Base-by-base conservation (phyloP, 2,329 filamentous ascomycete species). In the Neocucurbitaria cava region DNA sequence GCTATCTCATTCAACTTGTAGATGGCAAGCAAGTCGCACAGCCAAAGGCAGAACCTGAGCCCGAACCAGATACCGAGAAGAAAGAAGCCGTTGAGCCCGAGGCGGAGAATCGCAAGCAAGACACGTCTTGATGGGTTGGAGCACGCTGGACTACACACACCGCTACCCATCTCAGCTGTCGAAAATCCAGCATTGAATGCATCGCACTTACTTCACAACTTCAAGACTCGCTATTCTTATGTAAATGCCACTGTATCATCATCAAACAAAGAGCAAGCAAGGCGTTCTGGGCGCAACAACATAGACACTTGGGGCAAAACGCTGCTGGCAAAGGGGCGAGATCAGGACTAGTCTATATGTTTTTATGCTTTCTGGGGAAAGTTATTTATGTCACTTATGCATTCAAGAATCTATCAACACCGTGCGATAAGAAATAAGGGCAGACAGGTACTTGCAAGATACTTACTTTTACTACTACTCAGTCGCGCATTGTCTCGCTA, bases 1-100 rank as follows among this genome's bases (percentile, higher is more conserved):
- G 89, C 31, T 83, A 87, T 58, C 81, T 97, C 5, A 77, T 87
- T 11, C 83, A 84, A 18, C 83, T 91, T 36, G 81, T 90, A 49
- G 84, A 84, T 52, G 78, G 81, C 11, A 93, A 90, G 74, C 54
- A 51, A 6, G 69, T 72, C 5, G 64, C 59, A 3, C 57, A 65
- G 26, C 52, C 54, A 11, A 54, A 60, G 18, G 15, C 49, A 8
- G 57, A 60, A 28, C 30, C 23, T 0, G 54, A 62, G 17, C 30
- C 46, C 0, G 54, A 62, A 21, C 24, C 46, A 1, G 46, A 10
- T 17, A 30, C 33, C 6, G 54, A 53, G 30, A 52, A 49, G 23
- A 31, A 44, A 38, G 51, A 7, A 9, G 41, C 26, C 4, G 24
- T 26, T 10, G 51, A 50, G 13, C 3, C 20, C 3, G 9, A 45